Percentiles rank a stretch among this genome's conserved stretches.
These are phyloP conservation scores for Trichoderma citrinoviride DNA, from an alignment of 2,329 filamentous ascomycete species.

Conservation along the genomic window DNA sequence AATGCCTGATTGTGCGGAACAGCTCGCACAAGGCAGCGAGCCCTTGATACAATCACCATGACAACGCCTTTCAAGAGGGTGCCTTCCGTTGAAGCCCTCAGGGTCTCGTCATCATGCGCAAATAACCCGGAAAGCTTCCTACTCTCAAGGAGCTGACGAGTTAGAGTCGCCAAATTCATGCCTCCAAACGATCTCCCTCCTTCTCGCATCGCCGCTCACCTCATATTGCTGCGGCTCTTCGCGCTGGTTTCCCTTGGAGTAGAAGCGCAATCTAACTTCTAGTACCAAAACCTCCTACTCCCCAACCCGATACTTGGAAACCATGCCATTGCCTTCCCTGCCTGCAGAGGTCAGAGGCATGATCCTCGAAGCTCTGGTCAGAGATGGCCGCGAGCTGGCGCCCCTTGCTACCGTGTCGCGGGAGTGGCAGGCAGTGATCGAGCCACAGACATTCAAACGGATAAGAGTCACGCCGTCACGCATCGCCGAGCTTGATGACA, in stretches of 20 bases:
- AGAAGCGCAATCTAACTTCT: too few species aligned
- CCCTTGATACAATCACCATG: background rate
- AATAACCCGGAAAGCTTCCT: background rate
- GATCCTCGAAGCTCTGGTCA: constrained; percentile 27
- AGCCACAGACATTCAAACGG: constrained; percentile 32
- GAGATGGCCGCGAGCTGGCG: constrained; percentile 27
- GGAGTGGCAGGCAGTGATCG: constrained; percentile 33
- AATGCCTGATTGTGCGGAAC: background rate
- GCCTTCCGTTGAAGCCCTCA: background rate
- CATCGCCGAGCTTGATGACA: constrained; percentile 30
- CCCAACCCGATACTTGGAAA: background rate
- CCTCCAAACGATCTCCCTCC: too few species aligned
- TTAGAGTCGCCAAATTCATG: too few species aligned
- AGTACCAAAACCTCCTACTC: too few species aligned
- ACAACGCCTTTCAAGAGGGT: background rate
- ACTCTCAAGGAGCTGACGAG: too few species aligned
- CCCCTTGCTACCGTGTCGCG: constrained; percentile 33
- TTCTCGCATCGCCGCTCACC: background rate
- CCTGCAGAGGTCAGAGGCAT: constrained; percentile 2
- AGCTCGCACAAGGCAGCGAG: background rate
- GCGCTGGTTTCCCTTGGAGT: background rate
- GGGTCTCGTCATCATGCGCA: background rate
- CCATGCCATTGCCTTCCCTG: background rate
- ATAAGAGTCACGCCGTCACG: constrained; percentile 33
- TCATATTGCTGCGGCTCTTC: background rate